Base-by-base conservation (phyloP, 306 rosid genomes). In the Quercus dentata region DNA sequence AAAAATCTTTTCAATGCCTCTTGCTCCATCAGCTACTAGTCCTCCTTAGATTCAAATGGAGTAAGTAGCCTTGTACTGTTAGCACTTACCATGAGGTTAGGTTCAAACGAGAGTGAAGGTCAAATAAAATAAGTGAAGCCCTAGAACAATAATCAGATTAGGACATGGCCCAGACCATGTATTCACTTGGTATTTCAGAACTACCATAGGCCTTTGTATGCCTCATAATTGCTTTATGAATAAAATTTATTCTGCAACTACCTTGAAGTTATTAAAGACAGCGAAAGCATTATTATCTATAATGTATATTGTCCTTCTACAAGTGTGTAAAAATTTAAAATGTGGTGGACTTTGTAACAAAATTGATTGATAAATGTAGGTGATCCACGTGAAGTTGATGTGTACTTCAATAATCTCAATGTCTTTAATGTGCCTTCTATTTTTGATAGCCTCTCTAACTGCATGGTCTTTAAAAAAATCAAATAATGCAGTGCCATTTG, bases 361-460 rank as follows among this genome's bases (percentile, higher is more conserved):
- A 25, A 33, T 74, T 27, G 65, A 52, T 62, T 41, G 31, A 55
- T n/a, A 27, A 14, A 4, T 59, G 35, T 6, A 25, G 74, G 61
- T 80, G 73, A 67, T 74, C 61, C 85, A 69, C 82, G 49, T 68
- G 77, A 56, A 80, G 25, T 73, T 27, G 19, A 15, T 35, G 68
- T 14, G 33, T 35, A 35, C 54, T 63, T 75, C 57, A 23, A 74
- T 27, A 59, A 41, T 74, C 44, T 71, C 57, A 56, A 73, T 59
- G 27, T 52, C 23, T 15, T 20, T 19, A 4, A 55, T 52, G 25
- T 35, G 44, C 27, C 21, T 15, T 19, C 63, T 56, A 21, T 86
- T 74, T 69, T 21, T 35, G 1, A 41, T 41, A 49, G n/a, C 69
- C 58, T 73, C 56, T n/a, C 74, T 56, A 69, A 69, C 75, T 69